Evolutionary conservation across 768 basidiomycete species (phyloP), one percentile per base, ranked within the genome.

Genomic region (Cystoderma amianthinum): DNA sequence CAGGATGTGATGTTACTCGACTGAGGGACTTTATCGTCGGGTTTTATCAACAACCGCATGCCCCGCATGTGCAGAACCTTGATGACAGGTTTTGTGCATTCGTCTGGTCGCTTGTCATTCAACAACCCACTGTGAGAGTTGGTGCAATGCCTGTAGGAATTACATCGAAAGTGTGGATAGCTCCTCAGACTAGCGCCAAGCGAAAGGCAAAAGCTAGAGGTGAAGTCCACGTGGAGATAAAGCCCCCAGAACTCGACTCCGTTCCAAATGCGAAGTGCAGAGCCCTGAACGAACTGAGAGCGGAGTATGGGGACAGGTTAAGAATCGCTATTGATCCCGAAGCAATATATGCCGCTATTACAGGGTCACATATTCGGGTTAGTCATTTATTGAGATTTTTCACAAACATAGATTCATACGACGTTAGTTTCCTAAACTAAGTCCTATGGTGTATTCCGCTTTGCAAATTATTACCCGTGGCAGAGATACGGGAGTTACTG

Each of bases 391-490:
- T n/a, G n/a, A n/a, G n/a, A n/a, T n/a, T n/a, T n/a, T n/a, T n/a
- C n/a, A n/a, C n/a, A n/a, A n/a, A n/a, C n/a, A 10, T 32, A 32
- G 3, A 23, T 28, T 32, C 28, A 42, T 15, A 52, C 45, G 28
- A 16, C 39, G 25, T 44, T 49, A 93, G 89, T 79, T 82, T 33
- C 65, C 84, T 0, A 89, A 86, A 58, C 64, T 94, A 50, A 90
- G 82, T 36, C 82, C 84, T 0, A 84, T 85, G 80, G 85, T 92
- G 2, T 94, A 91, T 56, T 77, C 80, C 12, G 80, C 83, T 4
- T 72, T 95, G 11, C 89, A 93, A 55, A 68, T 90, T 33, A 79
- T 95, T 48, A 83, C 88, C n/a, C 74, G 86, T 25, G 86, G 84
- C 2, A 67, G 90, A 44, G 83, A 86, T 44, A 63, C 72, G 15